Base-by-base conservation (phyloP, 1,284 basidiomycete species). In the Austropuccinia psidii region DNA sequence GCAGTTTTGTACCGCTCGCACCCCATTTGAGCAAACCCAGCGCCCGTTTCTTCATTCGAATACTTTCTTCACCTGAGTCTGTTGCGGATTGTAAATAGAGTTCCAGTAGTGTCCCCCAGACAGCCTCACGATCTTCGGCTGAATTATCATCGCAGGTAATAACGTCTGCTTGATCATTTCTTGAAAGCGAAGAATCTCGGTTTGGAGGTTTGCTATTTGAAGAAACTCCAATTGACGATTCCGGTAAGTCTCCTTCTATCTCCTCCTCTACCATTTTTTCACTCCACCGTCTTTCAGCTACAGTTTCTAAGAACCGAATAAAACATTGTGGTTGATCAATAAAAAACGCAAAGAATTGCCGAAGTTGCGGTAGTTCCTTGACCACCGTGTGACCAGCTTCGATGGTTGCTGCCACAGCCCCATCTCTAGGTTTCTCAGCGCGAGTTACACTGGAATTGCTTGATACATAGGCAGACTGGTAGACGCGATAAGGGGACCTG, bases 101-200 rank as follows among this genome's bases (percentile, higher is more conserved):
- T 81, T 99, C 95, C 66, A 98, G 83, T 1, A 98, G 83, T 0
- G 95, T 97, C 81, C 96, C 97, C 94, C 95, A 98, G 15, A 97
- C 88, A 0, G 92, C 89, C 13, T 86, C 84, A 79, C 95, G 91
- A 79, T 96, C 92, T 17, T 91, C 89, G 0, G 82, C 81, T 37
- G 85, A 84, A 31, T 85, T 85, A 61, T 87, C 78, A 41, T 27
- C 11, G 62, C 19, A 55, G 45, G 19, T 19, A 41, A 27, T 29
- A 52, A 4, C n/a, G 57, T 61, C 29, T 66, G 70, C 37, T 72
- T 73, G n/a, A 60, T 55, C 9, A 66, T 67, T 37, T 54, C 47
- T 29, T 41, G 41, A 11, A 55, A 35, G 29, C 52, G 39, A 60
- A 54, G 19, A 75, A 55, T 0, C 69, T 74, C 57, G 67, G 54